A percentile compares a stretch with the other conserved stretches of the same genome.
These are phyloP conservation scores for Fusarium xylarioides DNA, from an alignment of 2,329 filamentous ascomycete genomes.

Conservation along the genomic window DNA sequence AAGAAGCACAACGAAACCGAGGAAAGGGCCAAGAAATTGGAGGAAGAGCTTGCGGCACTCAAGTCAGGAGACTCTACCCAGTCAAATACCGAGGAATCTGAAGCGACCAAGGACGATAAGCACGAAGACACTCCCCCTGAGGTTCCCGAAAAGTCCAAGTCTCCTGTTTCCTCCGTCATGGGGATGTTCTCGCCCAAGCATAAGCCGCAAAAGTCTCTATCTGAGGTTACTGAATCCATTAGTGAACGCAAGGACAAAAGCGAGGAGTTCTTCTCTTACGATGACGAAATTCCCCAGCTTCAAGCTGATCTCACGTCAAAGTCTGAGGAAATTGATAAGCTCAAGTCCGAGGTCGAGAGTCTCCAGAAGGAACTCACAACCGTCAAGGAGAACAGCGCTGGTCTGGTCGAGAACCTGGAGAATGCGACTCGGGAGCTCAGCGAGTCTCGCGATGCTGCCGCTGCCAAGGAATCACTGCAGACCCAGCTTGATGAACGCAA, in stretches of 20 bases:
- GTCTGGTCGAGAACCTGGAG: conserved; percentile 74
- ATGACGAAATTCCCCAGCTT: conserved; percentile 85
- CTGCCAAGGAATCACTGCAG: conserved; percentile 57
- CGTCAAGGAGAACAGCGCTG: conserved; percentile 74
- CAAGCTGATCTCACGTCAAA: conserved; percentile 78
- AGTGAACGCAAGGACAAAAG: conserved; percentile 45
- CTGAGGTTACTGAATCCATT: conserved; percentile 41
- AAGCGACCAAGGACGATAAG: conserved; percentile 44
- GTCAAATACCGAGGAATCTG: conserved; percentile 44
- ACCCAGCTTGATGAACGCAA: conserved; percentile 59
- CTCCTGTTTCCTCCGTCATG: conserved; percentile 58
- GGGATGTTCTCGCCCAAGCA: conserved; percentile 61
- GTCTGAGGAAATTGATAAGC: conserved; percentile 72
- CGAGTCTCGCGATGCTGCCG: conserved; percentile 54
- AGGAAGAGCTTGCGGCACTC: conserved; percentile 68
- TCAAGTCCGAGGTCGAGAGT: conserved; percentile 73
- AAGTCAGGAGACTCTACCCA: conserved; percentile 48
- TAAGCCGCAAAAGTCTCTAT: conserved; percentile 46
- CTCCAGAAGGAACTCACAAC: conserved; percentile 76
- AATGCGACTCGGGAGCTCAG: conserved; percentile 71
- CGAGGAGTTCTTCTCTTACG: conserved; percentile 92
- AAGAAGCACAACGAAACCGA: conserved; percentile 77
- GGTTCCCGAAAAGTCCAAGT: conserved; percentile 50
- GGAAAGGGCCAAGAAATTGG: conserved; percentile 67
- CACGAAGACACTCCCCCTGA: conserved; percentile 30